Conservation (phyloP, 2,329 filamentous ascomycete species). For the Alternaria dauci region DNA sequence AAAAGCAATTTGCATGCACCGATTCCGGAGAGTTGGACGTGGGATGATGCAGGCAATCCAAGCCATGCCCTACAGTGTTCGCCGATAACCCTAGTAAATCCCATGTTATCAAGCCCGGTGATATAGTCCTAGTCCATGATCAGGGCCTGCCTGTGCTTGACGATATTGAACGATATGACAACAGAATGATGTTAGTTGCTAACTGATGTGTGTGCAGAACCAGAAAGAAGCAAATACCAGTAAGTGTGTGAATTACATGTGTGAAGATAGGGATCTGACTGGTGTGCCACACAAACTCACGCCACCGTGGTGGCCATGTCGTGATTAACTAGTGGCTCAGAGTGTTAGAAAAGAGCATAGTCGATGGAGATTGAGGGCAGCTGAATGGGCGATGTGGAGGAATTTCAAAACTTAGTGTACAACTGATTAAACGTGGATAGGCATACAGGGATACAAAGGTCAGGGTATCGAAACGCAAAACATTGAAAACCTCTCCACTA, state of each 20-base stretch:
- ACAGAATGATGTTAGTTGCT: not conserved
- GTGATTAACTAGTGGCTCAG: not conserved
- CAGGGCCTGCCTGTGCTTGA: slow-evolving; percentile 3
- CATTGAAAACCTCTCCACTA: slow-evolving; percentile 12
- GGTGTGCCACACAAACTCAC: slow-evolving; percentile 16
- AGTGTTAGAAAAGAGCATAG: not conserved
- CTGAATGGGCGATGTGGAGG: not conserved
- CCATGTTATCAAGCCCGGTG: not conserved
- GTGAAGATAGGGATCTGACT: slow-evolving; percentile 13
- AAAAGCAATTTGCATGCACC: slow-evolving; percentile 7
- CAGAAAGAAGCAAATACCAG: slow-evolving; percentile 22
- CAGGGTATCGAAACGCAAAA: not conserved
- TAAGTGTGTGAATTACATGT: slow-evolving; percentile 9
- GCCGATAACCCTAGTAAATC: not conserved
- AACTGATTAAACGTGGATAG: not conserved
- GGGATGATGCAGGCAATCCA: not conserved
- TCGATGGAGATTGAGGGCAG: not conserved
- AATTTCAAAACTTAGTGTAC: not conserved
- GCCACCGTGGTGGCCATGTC: slow-evolving; percentile 11
- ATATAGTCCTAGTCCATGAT: slow-evolving; percentile 3
- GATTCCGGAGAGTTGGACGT: slow-evolving; percentile 1
- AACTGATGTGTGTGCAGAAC: not conserved
- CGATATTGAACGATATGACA: not conserved
- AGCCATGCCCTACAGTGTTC: not conserved
- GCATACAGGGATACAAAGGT: not conserved